Base-by-base conservation (phyloP, 176 grass and related monocot species). In the Oryza longistaminata region DNA sequence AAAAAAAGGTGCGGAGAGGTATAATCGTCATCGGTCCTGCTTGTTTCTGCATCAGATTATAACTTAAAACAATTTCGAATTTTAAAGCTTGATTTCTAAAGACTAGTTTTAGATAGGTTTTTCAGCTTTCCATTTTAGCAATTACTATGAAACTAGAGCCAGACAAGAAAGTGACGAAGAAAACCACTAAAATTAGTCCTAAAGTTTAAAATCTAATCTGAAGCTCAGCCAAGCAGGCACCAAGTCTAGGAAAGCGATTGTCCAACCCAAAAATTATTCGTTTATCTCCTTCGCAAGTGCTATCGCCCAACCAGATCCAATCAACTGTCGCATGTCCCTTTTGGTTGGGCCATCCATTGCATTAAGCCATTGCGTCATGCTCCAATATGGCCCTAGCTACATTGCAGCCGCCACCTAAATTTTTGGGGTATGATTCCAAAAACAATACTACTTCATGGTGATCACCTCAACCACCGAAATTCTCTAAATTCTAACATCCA, bases 321-420 rank as follows among this genome's bases (percentile, higher is more conserved):
- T 83, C 84, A 87, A 70, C 74, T 35, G 74, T 75, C 37, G 17
- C 60, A 26, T 58, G 48, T 73, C 58, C 25, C 48, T 90, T 86
- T 78, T 48, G 66, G 69, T 68, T 48, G 75, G 88, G 74, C 61
- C 74, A 68, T 70, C 80, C 74, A 26, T 29, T 62, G 69, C 79
- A 69, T 82, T 68, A 73, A 46, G 35, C 73, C 79, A 67, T 45
- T 68, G 61, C 61, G 26, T 78, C 79, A 67, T 58, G 53, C 34
- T 83, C 78, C 50, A 42, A 64, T 62, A 68, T 87, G 79, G 82
- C 74, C 68, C 48, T 84, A 78, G 74, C 37, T 79, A 78, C 78
- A 72, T 4, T 81, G 17, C 81, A 80, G 71, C 88, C 79, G 73
- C 88, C 80, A 80, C 85, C 88, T 79, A 83, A 68, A 86, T 73